phyloP scores from a whole-genome alignment of 192 early-diverging fungal genomes.

The Entomortierella chlamydospora region DNA sequence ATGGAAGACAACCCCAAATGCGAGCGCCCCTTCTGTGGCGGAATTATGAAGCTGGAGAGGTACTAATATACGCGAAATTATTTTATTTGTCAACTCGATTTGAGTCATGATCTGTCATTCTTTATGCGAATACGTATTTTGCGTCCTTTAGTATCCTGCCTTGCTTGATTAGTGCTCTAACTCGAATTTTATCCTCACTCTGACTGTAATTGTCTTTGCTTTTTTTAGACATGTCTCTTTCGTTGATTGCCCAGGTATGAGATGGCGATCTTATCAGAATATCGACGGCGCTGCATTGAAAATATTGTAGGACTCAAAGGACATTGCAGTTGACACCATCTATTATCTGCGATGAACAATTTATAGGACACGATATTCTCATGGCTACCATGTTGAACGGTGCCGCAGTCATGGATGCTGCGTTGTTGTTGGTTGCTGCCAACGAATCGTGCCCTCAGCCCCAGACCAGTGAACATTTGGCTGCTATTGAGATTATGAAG shows the following conservation, averaged over 20 bases:
- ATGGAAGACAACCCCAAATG: slow-evolving; percentile 91
- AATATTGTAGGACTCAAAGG: background rate
- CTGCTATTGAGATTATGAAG: slow-evolving; percentile 99
- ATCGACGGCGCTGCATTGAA: background rate
- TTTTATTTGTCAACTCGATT: background rate
- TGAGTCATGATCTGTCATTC: slow-evolving; percentile 14
- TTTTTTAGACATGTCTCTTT: slow-evolving; percentile 90
- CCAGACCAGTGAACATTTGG: slow-evolving; percentile 98
- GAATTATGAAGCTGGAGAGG: slow-evolving; percentile 87
- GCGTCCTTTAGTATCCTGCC: no score
- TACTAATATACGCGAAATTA: slow-evolving; percentile 22
- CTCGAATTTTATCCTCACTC: background rate
- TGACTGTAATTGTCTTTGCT: no score
- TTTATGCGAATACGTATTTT: background rate
- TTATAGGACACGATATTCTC: slow-evolving; percentile 91
- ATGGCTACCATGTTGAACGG: slow-evolving; percentile 99
- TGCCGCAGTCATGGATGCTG: slow-evolving; percentile 99
- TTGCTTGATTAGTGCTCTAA: background rate
- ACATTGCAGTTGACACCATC: background rate
- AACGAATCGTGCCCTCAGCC: slow-evolving; percentile 99
- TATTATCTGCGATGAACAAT: background rate
- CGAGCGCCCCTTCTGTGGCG: slow-evolving; percentile 86
- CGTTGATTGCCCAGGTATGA: slow-evolving; percentile 94
- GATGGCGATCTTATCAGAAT: background rate
- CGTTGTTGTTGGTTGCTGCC: slow-evolving; percentile 95